A percentile compares a stretch with the other conserved stretches of the same genome.
phyloP scores from a whole-genome alignment of 192 early-diverging fungal species.

The Entomortierella parvispora region DNA sequence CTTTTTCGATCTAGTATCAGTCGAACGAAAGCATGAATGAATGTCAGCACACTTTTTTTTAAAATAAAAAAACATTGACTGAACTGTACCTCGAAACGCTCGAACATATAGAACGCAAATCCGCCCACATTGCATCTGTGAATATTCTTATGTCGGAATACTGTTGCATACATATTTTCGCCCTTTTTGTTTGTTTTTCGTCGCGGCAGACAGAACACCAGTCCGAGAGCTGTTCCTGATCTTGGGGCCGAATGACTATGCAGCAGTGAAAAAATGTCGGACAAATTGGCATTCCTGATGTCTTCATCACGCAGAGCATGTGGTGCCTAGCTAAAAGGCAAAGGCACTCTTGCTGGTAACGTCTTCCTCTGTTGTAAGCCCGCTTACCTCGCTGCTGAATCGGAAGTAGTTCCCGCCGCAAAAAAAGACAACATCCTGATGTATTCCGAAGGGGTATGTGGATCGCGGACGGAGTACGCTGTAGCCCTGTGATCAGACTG shows the following conservation, averaged over 20 bases:
- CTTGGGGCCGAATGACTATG: background rate
- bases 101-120: slow-evolving; percentile 36
- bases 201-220: slow-evolving; percentile 6
- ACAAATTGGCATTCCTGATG: slow-evolving; percentile 17
- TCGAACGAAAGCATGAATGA: background rate
- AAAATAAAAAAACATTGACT: background rate
- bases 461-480: slow-evolving; percentile 1
- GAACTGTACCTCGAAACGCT: slow-evolving; percentile 15
- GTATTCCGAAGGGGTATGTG: slow-evolving; percentile 7
- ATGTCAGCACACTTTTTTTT: background rate
- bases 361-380: background rate
- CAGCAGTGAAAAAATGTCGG: slow-evolving; percentile 4
- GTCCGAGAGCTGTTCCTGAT: background rate
- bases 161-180: slow-evolving; percentile 10
- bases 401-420: background rate
- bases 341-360: slow-evolving; percentile 20
- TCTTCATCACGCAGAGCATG: slow-evolving; percentile 42
- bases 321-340: slow-evolving; percentile 27
- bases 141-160: slow-evolving; percentile 22
- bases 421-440: slow-evolving; percentile 6
- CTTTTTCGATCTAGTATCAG: slow-evolving; percentile 7
- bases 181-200: slow-evolving; percentile 21
- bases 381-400: background rate
- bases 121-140: slow-evolving; percentile 5
- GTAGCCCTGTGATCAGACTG: background rate